Evolutionary conservation across 2,329 filamentous ascomycete genomes (phyloP).

Genomic region (Talaromyces rugulosus): DNA sequence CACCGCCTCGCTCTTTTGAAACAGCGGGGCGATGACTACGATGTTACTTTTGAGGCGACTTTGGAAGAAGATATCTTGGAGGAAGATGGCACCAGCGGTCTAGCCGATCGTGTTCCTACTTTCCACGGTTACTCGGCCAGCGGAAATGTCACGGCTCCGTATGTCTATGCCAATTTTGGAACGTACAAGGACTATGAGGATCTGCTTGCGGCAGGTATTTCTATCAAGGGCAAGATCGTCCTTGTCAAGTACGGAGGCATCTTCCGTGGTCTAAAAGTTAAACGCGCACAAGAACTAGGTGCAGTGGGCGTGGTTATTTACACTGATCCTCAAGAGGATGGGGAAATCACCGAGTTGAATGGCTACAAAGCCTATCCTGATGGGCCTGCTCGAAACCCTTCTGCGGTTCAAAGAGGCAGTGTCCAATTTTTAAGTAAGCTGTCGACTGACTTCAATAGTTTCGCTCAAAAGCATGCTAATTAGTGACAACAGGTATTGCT

Average conservation of each 20-base stretch:
- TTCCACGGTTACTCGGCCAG: constrained; percentile 94
- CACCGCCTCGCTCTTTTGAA: constrained; percentile 65
- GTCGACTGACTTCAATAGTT: not conserved
- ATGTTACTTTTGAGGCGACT: constrained; percentile 71
- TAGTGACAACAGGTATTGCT: constrained; percentile 44
- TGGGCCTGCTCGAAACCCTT: constrained; percentile 81
- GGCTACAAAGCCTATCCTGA: constrained; percentile 76
- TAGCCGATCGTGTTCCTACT: constrained; percentile 71
- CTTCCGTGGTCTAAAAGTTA: constrained; percentile 88
- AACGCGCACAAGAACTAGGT: constrained; percentile 84
- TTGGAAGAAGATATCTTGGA: constrained; percentile 80
- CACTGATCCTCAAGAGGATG: constrained; percentile 85
- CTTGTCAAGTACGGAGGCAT: constrained; percentile 79
- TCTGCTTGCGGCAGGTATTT: constrained; percentile 68
- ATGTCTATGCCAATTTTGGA: constrained; percentile 88
- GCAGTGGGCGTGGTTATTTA: constrained; percentile 85
- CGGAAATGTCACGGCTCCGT: constrained; percentile 83
- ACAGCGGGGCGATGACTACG: constrained; percentile 38
- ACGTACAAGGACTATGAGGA: constrained; percentile 84
- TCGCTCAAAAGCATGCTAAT: not conserved
- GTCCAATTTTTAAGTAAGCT: constrained; percentile 71
- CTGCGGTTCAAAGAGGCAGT: constrained; percentile 85
- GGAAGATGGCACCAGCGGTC: constrained; percentile 73
- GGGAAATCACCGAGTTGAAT: constrained; percentile 72
- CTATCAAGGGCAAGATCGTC: constrained; percentile 78